Conservation (phyloP, 2,329 filamentous ascomycete genomes). For the Fusarium zealandicum region DNA sequence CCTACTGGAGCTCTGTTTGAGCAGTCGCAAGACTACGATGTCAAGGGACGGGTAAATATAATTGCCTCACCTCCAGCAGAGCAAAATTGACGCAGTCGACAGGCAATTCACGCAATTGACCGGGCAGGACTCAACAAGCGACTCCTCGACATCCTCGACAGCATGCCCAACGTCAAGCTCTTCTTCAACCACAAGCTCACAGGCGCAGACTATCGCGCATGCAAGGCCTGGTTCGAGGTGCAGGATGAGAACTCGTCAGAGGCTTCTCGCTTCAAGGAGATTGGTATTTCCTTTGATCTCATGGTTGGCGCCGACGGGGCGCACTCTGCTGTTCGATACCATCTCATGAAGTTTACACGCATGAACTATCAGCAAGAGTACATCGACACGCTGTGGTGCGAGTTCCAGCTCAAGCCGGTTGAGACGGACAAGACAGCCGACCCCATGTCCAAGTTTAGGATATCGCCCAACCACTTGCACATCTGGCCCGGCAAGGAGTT, state of each 20-base stretch:
- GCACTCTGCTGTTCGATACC: constrained; percentile 88
- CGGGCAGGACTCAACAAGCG: constrained; percentile 82
- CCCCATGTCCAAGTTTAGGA: constrained; percentile 66
- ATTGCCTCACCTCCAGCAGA: constrained; percentile 24
- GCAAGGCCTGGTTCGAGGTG: constrained; percentile 87
- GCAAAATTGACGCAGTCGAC: constrained; percentile 13
- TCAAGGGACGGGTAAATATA: constrained; percentile 76
- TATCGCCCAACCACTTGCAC: constrained; percentile 92
- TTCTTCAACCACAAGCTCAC: constrained; percentile 95
- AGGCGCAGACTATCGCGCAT: constrained; percentile 81
- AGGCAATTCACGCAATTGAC: constrained; percentile 89
- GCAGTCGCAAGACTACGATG: constrained; percentile 89
- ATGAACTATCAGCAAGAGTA: constrained; percentile 95
- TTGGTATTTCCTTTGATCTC: constrained; percentile 87
- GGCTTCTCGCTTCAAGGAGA: constrained; percentile 66
- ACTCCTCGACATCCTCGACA: constrained; percentile 83
- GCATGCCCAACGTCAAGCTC: constrained; percentile 86
- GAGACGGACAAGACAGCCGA: constrained; percentile 40
- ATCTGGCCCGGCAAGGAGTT: constrained; percentile 95
- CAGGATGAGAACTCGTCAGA: constrained; percentile 46
- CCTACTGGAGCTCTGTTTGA: constrained; percentile 73
- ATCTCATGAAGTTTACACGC: constrained; percentile 92
- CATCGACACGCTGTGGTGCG: constrained; percentile 96
- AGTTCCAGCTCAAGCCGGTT: constrained; percentile 79
- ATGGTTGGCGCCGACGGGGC: constrained; percentile 95